Percentiles rank a stretch among this genome's conserved stretches.
Evolutionary conservation across 768 basidiomycete genomes (phyloP).

Genomic region (Boletales sp.): DNA sequence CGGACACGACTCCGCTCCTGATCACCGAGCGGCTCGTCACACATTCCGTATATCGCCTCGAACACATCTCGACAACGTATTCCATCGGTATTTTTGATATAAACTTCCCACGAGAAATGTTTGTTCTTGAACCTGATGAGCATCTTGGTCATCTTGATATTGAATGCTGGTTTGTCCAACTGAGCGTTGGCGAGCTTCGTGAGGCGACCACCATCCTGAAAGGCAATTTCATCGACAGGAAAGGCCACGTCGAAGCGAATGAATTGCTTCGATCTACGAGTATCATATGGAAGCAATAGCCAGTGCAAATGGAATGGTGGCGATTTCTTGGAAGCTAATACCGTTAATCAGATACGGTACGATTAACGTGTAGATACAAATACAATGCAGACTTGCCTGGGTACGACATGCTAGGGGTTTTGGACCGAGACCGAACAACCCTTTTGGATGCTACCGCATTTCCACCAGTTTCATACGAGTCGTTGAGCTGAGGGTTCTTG

Average conservation of each 20-base stretch:
- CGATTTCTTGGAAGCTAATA: constrained; percentile 36
- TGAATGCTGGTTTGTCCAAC: constrained; percentile 39
- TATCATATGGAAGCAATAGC: constrained; percentile 44
- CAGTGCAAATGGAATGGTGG: constrained; percentile 44
- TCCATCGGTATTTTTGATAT: constrained; percentile 40
- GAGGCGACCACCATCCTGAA: constrained; percentile 22
- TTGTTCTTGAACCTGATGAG: constrained; percentile 38
- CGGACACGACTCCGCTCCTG: constrained; percentile 39
- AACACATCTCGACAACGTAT: constrained; percentile 59
- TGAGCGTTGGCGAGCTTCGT: constrained; percentile 36
- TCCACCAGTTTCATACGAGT: constrained; percentile 31
- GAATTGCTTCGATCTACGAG: constrained; percentile 30
- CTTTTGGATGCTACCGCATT: constrained; percentile 23
- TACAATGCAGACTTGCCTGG: constrained; percentile 18
- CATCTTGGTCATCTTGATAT: constrained; percentile 46
- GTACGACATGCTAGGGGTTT: constrained; percentile 18
- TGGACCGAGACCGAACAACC: constrained; percentile 17
- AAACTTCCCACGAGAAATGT: constrained; percentile 38
- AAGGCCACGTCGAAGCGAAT: constrained; percentile 53
- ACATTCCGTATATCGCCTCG: constrained; percentile 50
- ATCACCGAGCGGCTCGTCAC: constrained; percentile 43
- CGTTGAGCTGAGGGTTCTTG: constrained; percentile 9
- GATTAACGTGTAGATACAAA: not conserved
- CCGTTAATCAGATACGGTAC: constrained; percentile 29
- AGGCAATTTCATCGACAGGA: constrained; percentile 32